Conservation (phyloP, 2,329 filamentous ascomycete genomes). For the Lachnellula arida region DNA sequence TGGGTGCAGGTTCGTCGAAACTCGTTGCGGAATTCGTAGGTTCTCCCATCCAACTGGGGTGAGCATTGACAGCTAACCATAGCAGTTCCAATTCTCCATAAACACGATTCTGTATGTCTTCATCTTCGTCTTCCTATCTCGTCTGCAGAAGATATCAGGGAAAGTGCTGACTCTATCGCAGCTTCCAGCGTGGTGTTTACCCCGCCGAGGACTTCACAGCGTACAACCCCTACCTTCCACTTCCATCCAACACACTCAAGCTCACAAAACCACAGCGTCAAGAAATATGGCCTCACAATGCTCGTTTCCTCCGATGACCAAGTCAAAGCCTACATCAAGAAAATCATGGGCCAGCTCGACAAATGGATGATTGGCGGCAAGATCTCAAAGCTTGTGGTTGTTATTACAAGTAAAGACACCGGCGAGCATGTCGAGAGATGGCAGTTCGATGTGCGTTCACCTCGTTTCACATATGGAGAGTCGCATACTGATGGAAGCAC, state of each 20-base stretch:
- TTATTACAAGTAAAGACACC: slow-evolving; percentile 95
- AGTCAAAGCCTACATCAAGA: slow-evolving; percentile 98
- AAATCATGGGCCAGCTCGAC: slow-evolving; percentile 97
- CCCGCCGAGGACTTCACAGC: slow-evolving; percentile 95
- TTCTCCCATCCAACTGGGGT: slow-evolving; percentile 19
- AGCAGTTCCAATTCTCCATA: slow-evolving; percentile 92
- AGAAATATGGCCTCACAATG: slow-evolving; percentile 93
- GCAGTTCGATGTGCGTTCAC: slow-evolving; percentile 78
- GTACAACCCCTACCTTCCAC: slow-evolving; percentile 44
- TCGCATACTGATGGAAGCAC: background rate
- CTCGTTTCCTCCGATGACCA: slow-evolving; percentile 91
- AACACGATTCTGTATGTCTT: slow-evolving; percentile 80
- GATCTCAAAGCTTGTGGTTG: slow-evolving; percentile 94
- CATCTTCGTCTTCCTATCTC: no score
- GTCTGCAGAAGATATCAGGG: background rate
- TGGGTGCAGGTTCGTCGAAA: slow-evolving; percentile 61
- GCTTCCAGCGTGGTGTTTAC: slow-evolving; percentile 81
- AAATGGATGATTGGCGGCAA: slow-evolving; percentile 98
- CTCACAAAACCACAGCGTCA: slow-evolving; percentile 54
- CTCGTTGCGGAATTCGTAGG: slow-evolving; percentile 92
- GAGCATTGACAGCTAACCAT: slow-evolving; percentile 12
- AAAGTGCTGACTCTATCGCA: slow-evolving; percentile 32
- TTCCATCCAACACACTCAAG: background rate
- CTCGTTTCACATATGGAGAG: background rate
- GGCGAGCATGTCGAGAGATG: slow-evolving; percentile 94